Percentiles rank a stretch among this genome's conserved stretches.
Evolutionary conservation across 148 eudicot species (phyloP).

Genomic region (Simmondsia chinensis): DNA sequence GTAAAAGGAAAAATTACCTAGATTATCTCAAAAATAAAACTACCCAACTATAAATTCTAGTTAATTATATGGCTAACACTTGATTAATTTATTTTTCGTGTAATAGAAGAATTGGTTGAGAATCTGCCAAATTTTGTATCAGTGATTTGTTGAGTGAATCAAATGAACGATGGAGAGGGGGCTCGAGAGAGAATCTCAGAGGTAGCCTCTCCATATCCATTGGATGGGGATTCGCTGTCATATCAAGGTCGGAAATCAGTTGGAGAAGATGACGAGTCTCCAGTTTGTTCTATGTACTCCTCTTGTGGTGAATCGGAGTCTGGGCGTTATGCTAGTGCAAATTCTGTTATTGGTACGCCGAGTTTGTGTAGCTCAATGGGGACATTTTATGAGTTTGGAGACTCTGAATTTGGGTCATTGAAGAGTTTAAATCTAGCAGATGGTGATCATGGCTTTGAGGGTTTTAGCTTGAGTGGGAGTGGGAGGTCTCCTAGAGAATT

Average conservation of each 20-base stretch:
- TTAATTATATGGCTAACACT: no score
- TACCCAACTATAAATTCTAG: no score
- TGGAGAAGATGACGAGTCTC: conserved; percentile 30
- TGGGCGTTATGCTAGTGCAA: conserved; percentile 89
- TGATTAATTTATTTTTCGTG: no score
- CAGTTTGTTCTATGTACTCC: conserved; percentile 54
- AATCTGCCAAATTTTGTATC: conserved; percentile 2
- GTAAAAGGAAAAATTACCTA: no score
- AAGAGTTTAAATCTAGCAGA: conserved; percentile 37
- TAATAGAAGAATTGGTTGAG: not conserved
- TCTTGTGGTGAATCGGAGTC: conserved; percentile 92
- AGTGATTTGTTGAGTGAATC: conserved; percentile 5
- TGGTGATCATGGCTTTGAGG: conserved; percentile 21
- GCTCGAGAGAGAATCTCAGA: conserved; percentile 17
- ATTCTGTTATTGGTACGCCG: conserved; percentile 87
- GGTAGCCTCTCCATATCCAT: conserved; percentile 15
- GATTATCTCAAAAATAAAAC: no score
- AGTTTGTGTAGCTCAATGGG: conserved; percentile 77
- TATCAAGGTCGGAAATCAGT: conserved; percentile 25
- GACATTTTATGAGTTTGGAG: conserved; percentile 48
- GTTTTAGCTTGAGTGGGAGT: conserved; percentile 37
- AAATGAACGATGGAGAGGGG: conserved; percentile 49
- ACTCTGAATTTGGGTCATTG: conserved; percentile 59
- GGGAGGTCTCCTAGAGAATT: conserved; percentile 25
- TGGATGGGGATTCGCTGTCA: conserved; percentile 16